These are phyloP conservation scores for Styphnolobium japonicum DNA, from an alignment of 306 rosid genomes.

Conservation along the genomic window DNA sequence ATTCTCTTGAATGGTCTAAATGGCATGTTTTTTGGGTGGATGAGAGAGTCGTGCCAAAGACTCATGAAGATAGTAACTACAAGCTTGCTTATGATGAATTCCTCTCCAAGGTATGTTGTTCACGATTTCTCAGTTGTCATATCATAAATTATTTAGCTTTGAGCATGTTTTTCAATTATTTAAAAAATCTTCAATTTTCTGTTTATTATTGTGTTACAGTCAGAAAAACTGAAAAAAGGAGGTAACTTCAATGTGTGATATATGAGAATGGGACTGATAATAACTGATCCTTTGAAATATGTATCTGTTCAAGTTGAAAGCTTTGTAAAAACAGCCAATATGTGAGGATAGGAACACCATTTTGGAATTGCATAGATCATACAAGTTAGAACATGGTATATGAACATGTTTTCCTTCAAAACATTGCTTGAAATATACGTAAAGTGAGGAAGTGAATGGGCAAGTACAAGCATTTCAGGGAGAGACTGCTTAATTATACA, in stretches of 20 bases:
- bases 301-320: constrained; percentile 3
- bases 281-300: not conserved
- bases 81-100: constrained; percentile 90
- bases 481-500: not conserved
- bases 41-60: constrained; percentile 91
- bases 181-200: not conserved
- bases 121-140: not conserved
- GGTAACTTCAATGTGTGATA: not conserved
- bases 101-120: constrained; percentile 67
- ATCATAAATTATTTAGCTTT: not conserved
- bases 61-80: constrained; percentile 89
- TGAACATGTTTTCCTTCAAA: not conserved
- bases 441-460: not conserved
- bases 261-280: not conserved
- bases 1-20: constrained; percentile 72
- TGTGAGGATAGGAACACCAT: constrained; percentile 5
- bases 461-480: not conserved
- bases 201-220: not conserved
- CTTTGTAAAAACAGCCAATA: not conserved
- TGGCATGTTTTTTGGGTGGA: constrained; percentile 97
- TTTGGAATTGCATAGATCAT: constrained; percentile 6
- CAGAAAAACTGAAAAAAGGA: not conserved
- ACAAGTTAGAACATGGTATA: not conserved
- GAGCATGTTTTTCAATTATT: not conserved
- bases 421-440: not conserved